Evolutionary conservation across 805 yeast species (phyloP).

Genomic region (Phaffomyces antillensis): DNA sequence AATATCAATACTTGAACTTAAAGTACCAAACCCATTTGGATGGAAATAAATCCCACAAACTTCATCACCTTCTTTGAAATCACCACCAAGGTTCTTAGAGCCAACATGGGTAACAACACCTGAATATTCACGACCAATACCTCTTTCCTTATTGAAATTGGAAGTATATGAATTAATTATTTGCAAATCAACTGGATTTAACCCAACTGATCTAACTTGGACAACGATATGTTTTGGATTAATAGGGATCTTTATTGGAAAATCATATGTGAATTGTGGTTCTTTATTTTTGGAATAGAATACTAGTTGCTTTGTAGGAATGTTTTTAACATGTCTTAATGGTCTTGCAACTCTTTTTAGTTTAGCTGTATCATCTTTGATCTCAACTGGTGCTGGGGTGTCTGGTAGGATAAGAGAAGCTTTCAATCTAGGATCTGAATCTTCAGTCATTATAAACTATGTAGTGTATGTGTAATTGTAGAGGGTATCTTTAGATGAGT

Average conservation of each 20-base stretch:
- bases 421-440: constrained; percentile 4
- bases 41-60: constrained; percentile 60
- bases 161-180: constrained; percentile 48
- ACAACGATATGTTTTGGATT: constrained; percentile 43
- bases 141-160: constrained; percentile 48
- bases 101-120: constrained; percentile 59
- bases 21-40: constrained; percentile 45
- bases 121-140: constrained; percentile 64
- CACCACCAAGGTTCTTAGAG: constrained; percentile 23
- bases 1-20: constrained; percentile 49
- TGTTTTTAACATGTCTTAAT: constrained; percentile 41
- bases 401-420: constrained; percentile 5
- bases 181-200: constrained; percentile 61
- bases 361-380: constrained; percentile 6
- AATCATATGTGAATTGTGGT: constrained; percentile 43
- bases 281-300: constrained; percentile 33
- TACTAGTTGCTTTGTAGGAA: constrained; percentile 42
- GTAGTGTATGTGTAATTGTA: not conserved
- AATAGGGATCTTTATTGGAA: constrained; percentile 42
- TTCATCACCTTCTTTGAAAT: constrained; percentile 49
- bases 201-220: constrained; percentile 49
- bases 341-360: constrained; percentile 37
- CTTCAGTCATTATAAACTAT: not conserved
- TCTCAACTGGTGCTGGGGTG: constrained; percentile 8
- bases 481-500: not conserved